Base-by-base conservation (phyloP, 345 rosid genomes). In the Linum usitatissimum region DNA sequence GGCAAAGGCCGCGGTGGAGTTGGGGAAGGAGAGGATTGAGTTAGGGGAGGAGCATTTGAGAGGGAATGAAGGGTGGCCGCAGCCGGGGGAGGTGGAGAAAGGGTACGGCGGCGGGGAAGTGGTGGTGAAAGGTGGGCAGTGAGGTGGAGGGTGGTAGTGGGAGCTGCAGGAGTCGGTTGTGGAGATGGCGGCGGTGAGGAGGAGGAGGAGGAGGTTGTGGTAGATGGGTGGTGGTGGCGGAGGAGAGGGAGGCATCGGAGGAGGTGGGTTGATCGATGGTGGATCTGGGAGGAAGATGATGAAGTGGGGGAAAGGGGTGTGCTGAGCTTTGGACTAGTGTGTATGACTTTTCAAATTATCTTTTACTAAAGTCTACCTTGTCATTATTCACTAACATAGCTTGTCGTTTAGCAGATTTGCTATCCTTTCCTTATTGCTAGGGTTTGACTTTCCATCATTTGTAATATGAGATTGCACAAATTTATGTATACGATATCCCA, bases 61-160 rank as follows among this genome's bases (percentile, higher is more conserved):
- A 53, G 71, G 81, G 76, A 91, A 91, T 28, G 74, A 68, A 1
- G 98, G 98, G 68, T 91, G 98, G 60, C 96, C 96, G 57, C 88
- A 81, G 14, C 96, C 95, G 0, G 86, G 78, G 3, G 84, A 71
- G 1, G 75, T 19, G 4, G 98, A 91, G 84, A 86, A 91, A 6
- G 97, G 96, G 66, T 74, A 86, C 1, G 87, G 78, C 2, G 86
- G 90, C 9, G 78, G 54, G 5, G 87, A 72, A 23, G 28, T 23
- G 38, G 38, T 7, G 55, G 75, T 70, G 72, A 91, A 91, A 1
- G 96, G 96, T 8, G 95, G 87, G 55, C 98, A 91, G 23, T 74
- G 63, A 56, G 80, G 9, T 18, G 55, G 17, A 15, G 3, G 62
- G 62, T 13, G 21, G 71, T 2, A 40, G 28, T 36, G 21, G 71